A percentile compares a stretch with the other conserved stretches of the same genome.
Evolutionary conservation across 306 rosid species (phyloP).

Genomic region (Styphnolobium japonicum): DNA sequence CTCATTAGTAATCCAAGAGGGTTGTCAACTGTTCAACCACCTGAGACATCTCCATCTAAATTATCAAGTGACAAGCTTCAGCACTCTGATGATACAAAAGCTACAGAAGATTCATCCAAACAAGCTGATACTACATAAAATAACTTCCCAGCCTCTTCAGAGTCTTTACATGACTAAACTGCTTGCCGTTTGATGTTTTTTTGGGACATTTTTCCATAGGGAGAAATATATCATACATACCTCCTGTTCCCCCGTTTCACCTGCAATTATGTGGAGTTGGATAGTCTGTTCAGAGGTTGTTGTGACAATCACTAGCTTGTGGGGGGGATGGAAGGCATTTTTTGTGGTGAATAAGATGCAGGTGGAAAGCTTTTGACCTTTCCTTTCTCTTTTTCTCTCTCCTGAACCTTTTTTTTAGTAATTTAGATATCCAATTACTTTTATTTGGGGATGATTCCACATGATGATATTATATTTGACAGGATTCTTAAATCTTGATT

Average conservation of each 20-base stretch:
- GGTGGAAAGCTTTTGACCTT: conserved; percentile 61
- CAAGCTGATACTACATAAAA: conserved; percentile 46
- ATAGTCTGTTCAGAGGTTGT: conserved; percentile 50
- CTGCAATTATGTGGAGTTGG: conserved; percentile 55
- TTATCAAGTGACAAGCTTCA: conserved; percentile 49
- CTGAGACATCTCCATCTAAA: conserved; percentile 55
- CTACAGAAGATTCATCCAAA: conserved; percentile 44
- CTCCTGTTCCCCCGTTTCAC: conserved; percentile 65
- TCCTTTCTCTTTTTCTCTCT: background rate
- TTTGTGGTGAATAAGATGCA: conserved; percentile 87
- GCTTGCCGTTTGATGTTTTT: conserved; percentile 38
- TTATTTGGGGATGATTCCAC: conserved; percentile 21
- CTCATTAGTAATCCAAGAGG: conserved; percentile 46
- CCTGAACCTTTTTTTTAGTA: background rate
- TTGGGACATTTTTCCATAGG: conserved; percentile 30
- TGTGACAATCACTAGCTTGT: conserved; percentile 41
- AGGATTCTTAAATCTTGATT: background rate
- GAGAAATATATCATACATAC: conserved; percentile 52
- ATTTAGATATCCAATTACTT: background rate
- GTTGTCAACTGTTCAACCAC: conserved; percentile 34
- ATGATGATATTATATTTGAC: background rate
- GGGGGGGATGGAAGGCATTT: conserved; percentile 67
- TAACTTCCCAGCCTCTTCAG: conserved; percentile 49
- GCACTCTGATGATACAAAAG: conserved; percentile 49
- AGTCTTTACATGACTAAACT: conserved; percentile 54